Base-by-base conservation (phyloP, 2,329 filamentous ascomycete species). In the Cordyceps pruinosa region DNA sequence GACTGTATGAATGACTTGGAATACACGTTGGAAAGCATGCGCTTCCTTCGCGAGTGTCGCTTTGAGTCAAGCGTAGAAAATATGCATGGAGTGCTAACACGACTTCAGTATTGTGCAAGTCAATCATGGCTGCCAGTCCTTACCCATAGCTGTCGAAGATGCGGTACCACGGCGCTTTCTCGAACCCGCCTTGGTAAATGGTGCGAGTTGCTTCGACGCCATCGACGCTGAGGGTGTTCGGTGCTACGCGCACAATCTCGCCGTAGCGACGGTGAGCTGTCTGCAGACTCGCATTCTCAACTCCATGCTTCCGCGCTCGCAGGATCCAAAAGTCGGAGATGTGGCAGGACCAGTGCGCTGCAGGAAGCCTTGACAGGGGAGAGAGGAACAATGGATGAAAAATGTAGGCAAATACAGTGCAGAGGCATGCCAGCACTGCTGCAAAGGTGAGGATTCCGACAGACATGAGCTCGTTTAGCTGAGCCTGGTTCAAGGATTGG, bases 21-120 rank as follows among this genome's bases (percentile, higher is more conserved):
- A 72, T 94, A 95, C 53, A 90, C 80, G 64, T 91, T 86, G 52
- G 87, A 87, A 44, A 95, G 71, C 82, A 92, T 88, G 21, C 88
- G 83, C 69, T 93, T 94, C 37, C 89, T 78, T 19, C 75, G 72
- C 0, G 87, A 86, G 69, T 95, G 90, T 8, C 79, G 71, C 50
- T 80, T 84, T 34, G 81, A 81, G 21, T 76, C 70, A 5, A 78
- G 75, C 51, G 85, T 85, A 2, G 87, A 88, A 71, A 95, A 92
- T 81, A 89, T 88, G 66, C 87, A 74, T 1, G 73, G 73, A 1
- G 75, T 73, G 19, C 56, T 58, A 5, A 17, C 7, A n/a, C 21
- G n/a, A n/a, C 2, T 9, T 48, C 17, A 48, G 17, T 6, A 3
- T 6, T 25, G 25, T n/a, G n/a, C n/a, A n/a, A n/a, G n/a, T n/a